phyloP scores from a whole-genome alignment of 1,139 yeast species.

The Geotrichum australiense region DNA sequence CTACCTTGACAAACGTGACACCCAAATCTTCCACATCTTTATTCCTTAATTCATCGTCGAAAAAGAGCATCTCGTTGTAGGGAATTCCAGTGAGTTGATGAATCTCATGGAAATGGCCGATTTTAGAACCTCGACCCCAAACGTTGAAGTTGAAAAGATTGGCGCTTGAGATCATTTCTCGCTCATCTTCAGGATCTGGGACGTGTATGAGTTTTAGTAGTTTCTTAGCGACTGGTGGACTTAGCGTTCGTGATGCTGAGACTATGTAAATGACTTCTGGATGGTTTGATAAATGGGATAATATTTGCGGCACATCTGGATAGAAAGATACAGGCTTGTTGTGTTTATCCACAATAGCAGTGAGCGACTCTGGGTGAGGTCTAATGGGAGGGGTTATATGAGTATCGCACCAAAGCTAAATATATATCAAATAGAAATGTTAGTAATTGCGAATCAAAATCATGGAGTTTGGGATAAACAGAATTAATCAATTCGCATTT shows the following conservation, averaged over 20 bases:
- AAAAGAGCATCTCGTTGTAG: constrained; percentile 50
- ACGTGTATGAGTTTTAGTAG: constrained; percentile 46
- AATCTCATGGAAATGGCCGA: constrained; percentile 46
- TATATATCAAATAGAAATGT: not conserved
- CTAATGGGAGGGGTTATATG: constrained; percentile 54
- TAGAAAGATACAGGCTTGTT: constrained; percentile 49
- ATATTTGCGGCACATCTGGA: constrained; percentile 53
- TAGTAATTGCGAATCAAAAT: no score
- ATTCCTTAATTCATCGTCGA: constrained; percentile 64
- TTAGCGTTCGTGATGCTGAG: constrained; percentile 62
- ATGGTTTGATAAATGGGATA: constrained; percentile 36
- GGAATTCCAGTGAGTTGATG: constrained; percentile 45
- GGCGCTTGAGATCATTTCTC: constrained; percentile 37
- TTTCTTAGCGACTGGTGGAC: constrained; percentile 55
- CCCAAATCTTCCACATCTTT: constrained; percentile 56
- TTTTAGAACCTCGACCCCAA: constrained; percentile 66
- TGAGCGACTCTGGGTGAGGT: constrained; percentile 22
- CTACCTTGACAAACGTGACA: constrained; percentile 52
- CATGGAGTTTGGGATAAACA: no score
- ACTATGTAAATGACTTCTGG: constrained; percentile 44
- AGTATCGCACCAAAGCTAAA: constrained; percentile 53
- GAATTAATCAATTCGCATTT: no score
- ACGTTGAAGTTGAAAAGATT: constrained; percentile 47
- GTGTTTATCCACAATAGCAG: constrained; percentile 39
- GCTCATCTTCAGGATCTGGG: constrained; percentile 26